These are phyloP conservation scores for Pleurozium schreberi DNA, from an alignment of 225 moss, liverwort and hornwort genomes.

Conservation along the genomic window DNA sequence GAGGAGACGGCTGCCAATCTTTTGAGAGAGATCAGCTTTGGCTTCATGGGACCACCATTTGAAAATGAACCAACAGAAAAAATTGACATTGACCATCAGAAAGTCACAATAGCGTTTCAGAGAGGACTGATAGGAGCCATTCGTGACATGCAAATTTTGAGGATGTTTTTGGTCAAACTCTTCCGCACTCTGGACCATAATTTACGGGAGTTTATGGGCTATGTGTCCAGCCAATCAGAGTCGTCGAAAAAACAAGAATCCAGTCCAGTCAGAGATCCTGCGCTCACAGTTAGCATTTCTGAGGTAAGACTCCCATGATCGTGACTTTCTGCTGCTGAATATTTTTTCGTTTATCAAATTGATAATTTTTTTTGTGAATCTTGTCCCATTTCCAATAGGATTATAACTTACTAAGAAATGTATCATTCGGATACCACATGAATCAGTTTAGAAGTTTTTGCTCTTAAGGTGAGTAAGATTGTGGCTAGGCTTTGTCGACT, in stretches of 20 bases:
- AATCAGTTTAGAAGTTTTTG: background rate
- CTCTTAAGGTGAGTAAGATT: background rate
- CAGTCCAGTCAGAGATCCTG: background rate
- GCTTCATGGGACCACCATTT: slow-evolving; percentile 36
- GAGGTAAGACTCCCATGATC: background rate
- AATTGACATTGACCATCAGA: slow-evolving; percentile 29
- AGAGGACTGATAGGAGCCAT: slow-evolving; percentile 48
- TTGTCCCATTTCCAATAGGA: background rate
- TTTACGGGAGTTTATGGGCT: slow-evolving; percentile 65
- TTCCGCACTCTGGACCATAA: slow-evolving; percentile 66
- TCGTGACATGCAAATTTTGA: slow-evolving; percentile 70
- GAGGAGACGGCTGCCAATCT: slow-evolving; percentile 51
- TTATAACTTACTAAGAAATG: background rate
- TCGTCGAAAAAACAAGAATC: slow-evolving; percentile 27
- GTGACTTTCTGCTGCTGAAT: background rate
- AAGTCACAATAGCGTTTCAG: slow-evolving; percentile 69
- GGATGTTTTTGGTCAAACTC: slow-evolving; percentile 60
- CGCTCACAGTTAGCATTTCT: background rate
- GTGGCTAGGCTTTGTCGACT: background rate
- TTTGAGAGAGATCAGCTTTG: slow-evolving; percentile 63
- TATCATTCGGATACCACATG: background rate
- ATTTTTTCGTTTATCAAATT: background rate
- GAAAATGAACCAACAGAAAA: background rate
- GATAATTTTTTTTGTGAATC: background rate
- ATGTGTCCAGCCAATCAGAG: slow-evolving; percentile 43